Conservation (phyloP, 2,329 filamentous ascomycete genomes). For the Cladosporium phlei region DNA sequence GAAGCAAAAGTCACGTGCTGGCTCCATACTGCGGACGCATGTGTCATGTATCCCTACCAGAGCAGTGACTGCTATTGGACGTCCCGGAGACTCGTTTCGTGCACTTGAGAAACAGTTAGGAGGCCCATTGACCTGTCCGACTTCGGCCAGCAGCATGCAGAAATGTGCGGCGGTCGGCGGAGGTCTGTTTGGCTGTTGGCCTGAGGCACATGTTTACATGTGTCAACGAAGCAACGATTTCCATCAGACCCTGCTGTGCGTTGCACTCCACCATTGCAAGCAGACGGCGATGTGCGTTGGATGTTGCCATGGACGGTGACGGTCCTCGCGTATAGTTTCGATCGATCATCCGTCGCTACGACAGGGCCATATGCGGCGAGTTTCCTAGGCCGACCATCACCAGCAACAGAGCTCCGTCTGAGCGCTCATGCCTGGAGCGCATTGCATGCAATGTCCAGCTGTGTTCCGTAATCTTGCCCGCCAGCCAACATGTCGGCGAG, state of each 20-base stretch:
- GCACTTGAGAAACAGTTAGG: conserved; percentile 11
- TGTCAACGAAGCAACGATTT: conserved; percentile 1
- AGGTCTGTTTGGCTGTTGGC: not conserved
- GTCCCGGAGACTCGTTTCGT: conserved; percentile 11
- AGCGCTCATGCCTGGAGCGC: conserved; percentile 1
- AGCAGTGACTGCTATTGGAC: conserved; percentile 12
- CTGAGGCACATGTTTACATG: conserved; percentile 10
- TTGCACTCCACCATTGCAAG: conserved; percentile 5
- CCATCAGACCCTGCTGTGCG: not conserved
- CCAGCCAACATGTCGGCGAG: conserved; percentile 47
- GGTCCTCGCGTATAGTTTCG: conserved; percentile 5
- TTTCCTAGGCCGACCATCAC: conserved; percentile 12
- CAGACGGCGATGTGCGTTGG: conserved; percentile 5
- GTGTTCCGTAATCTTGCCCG: conserved; percentile 24
- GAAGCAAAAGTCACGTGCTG: conserved; percentile 13
- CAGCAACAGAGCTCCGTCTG: conserved; percentile 23
- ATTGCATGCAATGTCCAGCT: conserved; percentile 4
- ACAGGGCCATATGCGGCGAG: not conserved
- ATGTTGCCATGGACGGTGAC: not conserved
- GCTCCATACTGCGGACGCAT: conserved; percentile 9
- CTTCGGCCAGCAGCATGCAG: conserved; percentile 5
- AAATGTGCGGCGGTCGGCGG: not conserved
- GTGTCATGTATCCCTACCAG: conserved; percentile 6
- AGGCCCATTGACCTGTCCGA: conserved; percentile 10
- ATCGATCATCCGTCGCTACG: conserved; percentile 1